Percentiles rank a stretch among this genome's conserved stretches.
Conservation (phyloP, 2,329 filamentous ascomycete species). For the Lecanosticta acicola region DNA sequence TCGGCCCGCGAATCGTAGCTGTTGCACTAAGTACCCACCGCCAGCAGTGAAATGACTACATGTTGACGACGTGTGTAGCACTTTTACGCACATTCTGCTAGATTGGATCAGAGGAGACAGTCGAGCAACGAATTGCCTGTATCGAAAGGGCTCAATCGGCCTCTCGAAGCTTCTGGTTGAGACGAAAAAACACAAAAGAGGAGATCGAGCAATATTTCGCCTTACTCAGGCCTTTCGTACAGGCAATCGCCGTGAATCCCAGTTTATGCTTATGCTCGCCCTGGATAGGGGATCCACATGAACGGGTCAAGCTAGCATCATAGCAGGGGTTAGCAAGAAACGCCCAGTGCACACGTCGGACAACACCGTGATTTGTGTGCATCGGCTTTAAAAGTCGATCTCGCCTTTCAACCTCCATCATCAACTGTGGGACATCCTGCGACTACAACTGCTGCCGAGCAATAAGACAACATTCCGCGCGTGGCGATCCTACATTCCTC, state of each 20-base stretch:
- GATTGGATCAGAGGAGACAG: not conserved
- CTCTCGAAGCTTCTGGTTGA: too few species aligned
- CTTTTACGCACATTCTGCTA: not conserved
- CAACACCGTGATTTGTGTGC: constrained; percentile 3
- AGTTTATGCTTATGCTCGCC: too few species aligned
- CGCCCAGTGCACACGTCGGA: not conserved
- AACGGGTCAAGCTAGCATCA: not conserved
- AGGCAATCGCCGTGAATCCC: too few species aligned
- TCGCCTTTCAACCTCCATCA: not conserved
- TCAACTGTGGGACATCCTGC: not conserved
- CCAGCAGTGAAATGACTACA: not conserved
- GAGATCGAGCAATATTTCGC: not conserved
- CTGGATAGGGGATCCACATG: not conserved
- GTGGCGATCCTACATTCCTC: not conserved
- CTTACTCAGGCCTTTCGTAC: too few species aligned
- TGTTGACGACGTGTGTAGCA: not conserved
- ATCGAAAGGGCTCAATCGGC: too few species aligned
- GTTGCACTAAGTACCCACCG: not conserved
- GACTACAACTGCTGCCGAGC: not conserved
- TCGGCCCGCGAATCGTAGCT: not conserved
- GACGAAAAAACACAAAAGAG: not conserved
- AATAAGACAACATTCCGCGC: constrained; percentile 6
- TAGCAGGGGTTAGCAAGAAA: not conserved
- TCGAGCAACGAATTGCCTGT: not conserved
- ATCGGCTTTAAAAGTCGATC: constrained; percentile 1